Evolutionary conservation across 2,329 filamentous ascomycete genomes (phyloP), one percentile per base, ranked within the genome.

Genomic region (Hymenoscyphus repandus): DNA sequence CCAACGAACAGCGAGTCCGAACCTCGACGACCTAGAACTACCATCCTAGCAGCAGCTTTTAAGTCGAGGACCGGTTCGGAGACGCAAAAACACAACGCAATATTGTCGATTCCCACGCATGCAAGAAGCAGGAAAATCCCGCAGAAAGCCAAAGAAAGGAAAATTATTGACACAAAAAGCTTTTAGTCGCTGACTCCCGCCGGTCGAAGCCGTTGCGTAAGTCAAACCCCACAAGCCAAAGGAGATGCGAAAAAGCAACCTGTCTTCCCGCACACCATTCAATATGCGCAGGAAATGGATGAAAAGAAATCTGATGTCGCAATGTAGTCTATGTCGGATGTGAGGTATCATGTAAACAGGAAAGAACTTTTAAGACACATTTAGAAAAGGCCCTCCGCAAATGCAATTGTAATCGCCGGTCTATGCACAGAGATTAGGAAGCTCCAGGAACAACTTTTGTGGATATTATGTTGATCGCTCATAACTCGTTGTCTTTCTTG

Each of bases 401-500:
- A 73, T 73, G 70, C 70, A 72, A 69, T 60, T 70, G 68, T 61
- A 65, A 60, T 54, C 67, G 64, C 66, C 67, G 62, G 65, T 72
- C 68, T 72, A 73, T 71, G 69, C 66, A 68, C 68, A 66, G 65
- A 70, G 64, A 72, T 72, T 68, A 69, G 64, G 61, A 68, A 67
- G 64, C 64, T 63, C 53, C 42, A 50, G 54, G 65, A 67, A 67
- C 65, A 67, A 67, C 60, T 66, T 69, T 73, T 59, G 51, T 50
- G 57, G 58, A 60, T 56, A 54, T 62, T 32, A 41, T 44, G 50
- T 57, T 56, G 54, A 53, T 62, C 56, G 55, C 56, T 65, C 58
- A 63, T 55, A 52, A 74, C 67, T 72, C 70, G 63, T 72, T 73
- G 69, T 76, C 76, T 66, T 82, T 81, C 62, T 72, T 76, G 49